These are phyloP conservation scores for Aspergillus wentii DNA, from an alignment of 495 filamentous ascomycete species.

Conservation along the genomic window DNA sequence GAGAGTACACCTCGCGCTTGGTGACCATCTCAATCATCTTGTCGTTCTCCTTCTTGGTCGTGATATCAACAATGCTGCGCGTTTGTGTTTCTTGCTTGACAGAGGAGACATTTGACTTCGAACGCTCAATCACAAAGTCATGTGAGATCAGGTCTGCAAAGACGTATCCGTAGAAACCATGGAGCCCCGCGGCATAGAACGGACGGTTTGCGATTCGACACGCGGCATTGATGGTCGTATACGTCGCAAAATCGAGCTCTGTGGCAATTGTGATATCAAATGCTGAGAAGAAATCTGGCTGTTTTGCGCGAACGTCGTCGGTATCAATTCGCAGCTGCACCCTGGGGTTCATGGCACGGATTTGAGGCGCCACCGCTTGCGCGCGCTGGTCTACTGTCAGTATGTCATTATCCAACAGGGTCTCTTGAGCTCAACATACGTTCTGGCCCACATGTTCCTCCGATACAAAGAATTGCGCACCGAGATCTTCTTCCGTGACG, in stretches of 20 bases:
- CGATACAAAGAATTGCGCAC: constrained; percentile 83
- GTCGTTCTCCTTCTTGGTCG: constrained; percentile 65
- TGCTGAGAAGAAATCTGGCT: constrained; percentile 63
- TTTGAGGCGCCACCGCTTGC: constrained; percentile 69
- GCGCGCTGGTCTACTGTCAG: constrained; percentile 57
- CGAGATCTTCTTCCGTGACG: constrained; percentile 77
- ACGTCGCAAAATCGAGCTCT: constrained; percentile 67
- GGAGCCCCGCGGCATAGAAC: constrained; percentile 84
- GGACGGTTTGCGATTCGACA: constrained; percentile 68
- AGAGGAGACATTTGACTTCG: constrained; percentile 70
- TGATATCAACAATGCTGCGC: constrained; percentile 64
- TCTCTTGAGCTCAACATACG: constrained; percentile 31
- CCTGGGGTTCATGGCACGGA: constrained; percentile 85
- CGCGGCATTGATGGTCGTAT: constrained; percentile 75
- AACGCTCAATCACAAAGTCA: constrained; percentile 80
- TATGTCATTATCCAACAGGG: background rate
- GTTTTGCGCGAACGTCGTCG: constrained; percentile 55
- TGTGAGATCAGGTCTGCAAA: constrained; percentile 90
- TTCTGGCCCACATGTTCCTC: constrained; percentile 72
- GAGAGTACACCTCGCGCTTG: constrained; percentile 84
- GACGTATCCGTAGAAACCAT: constrained; percentile 91
- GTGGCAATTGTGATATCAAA: constrained; percentile 93
- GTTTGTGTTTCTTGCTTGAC: constrained; percentile 68
- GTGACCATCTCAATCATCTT: constrained; percentile 85
- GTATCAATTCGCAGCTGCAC: constrained; percentile 72